Percentiles rank a stretch among this genome's conserved stretches.
Conservation (phyloP, 2,329 filamentous ascomycete genomes). For the Neoascochyta sp. region DNA sequence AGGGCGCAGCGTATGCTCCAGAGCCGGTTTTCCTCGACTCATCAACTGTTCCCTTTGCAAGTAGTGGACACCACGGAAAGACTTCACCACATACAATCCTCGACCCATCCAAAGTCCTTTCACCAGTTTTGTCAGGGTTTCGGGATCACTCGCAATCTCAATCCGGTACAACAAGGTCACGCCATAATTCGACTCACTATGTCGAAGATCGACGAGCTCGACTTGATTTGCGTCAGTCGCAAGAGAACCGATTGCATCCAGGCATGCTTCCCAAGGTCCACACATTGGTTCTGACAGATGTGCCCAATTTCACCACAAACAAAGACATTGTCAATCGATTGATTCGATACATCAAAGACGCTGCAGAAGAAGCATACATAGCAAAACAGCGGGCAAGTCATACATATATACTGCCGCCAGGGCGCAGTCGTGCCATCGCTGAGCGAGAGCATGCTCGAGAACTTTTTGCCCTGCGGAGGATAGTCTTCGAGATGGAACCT, state of each 20-base stretch:
- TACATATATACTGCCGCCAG: constrained; percentile 59
- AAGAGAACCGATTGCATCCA: constrained; percentile 47
- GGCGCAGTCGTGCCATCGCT: constrained; percentile 48
- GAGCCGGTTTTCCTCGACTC: constrained; percentile 38
- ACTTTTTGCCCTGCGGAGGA: constrained; percentile 53
- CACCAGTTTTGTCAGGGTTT: constrained; percentile 9
- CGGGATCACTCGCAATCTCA: constrained; percentile 2
- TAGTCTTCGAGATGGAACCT: constrained; percentile 51
- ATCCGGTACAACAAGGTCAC: constrained; percentile 8
- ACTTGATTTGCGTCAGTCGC: constrained; percentile 31
- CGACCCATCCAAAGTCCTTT: constrained; percentile 9
- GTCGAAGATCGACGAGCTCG: constrained; percentile 30
- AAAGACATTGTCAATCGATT: constrained; percentile 40
- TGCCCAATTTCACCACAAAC: constrained; percentile 49
- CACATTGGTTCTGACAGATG: constrained; percentile 55
- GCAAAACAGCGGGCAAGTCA: constrained; percentile 52
- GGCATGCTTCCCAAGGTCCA: constrained; percentile 53
- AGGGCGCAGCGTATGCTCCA: constrained; percentile 46
- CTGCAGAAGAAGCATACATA: constrained; percentile 53
- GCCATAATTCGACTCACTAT: constrained; percentile 21
- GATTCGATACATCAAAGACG: constrained; percentile 54
- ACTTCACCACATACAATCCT: too few relatives aligned
- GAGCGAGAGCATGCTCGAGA: constrained; percentile 49
- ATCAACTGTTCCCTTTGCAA: constrained; percentile 9
- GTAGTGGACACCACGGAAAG: not conserved